Evolutionary conservation across 257 asterid genomes (phyloP).

Genomic region (Solanum sitiens): DNA sequence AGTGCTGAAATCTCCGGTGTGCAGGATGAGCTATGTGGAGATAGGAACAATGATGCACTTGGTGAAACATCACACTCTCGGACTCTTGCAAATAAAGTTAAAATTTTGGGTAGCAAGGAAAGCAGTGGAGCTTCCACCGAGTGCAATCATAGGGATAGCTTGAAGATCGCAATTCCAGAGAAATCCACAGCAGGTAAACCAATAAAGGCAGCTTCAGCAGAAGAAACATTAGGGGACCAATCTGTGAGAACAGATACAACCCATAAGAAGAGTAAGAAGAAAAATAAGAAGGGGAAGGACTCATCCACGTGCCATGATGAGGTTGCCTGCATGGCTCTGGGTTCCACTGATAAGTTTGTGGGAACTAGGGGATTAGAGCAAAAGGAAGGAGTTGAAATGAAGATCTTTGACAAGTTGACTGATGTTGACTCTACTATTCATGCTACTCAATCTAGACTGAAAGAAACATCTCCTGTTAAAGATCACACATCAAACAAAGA

Average conservation of each 20-base stretch:
- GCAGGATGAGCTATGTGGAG: conserved; percentile 10
- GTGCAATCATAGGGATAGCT: conserved; percentile 7
- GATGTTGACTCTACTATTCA: background rate
- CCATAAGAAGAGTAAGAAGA: conserved; percentile 10
- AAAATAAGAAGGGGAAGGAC: background rate
- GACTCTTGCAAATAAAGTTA: conserved; percentile 5
- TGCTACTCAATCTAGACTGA: background rate
- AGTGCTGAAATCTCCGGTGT: conserved; percentile 6
- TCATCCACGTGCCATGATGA: background rate
- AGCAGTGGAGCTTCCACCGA: background rate
- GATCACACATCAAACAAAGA: background rate
- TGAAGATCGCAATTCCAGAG: conserved; percentile 2
- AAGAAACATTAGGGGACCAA: conserved; percentile 4
- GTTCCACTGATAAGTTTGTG: background rate
- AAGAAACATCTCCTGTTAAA: background rate
- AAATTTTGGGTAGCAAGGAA: conserved; percentile 1
- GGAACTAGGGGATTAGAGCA: background rate
- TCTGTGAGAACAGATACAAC: background rate
- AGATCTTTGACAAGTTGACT: background rate
- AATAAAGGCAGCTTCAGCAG: conserved; percentile 1
- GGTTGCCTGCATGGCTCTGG: background rate
- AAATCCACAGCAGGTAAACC: background rate
- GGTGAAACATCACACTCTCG: conserved; percentile 5
- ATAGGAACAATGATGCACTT: background rate
- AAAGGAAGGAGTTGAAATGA: background rate